Evolutionary conservation across 2,329 filamentous ascomycete genomes (phyloP), one percentile per base, ranked within the genome.

Genomic region (Trichoderma sp.): DNA sequence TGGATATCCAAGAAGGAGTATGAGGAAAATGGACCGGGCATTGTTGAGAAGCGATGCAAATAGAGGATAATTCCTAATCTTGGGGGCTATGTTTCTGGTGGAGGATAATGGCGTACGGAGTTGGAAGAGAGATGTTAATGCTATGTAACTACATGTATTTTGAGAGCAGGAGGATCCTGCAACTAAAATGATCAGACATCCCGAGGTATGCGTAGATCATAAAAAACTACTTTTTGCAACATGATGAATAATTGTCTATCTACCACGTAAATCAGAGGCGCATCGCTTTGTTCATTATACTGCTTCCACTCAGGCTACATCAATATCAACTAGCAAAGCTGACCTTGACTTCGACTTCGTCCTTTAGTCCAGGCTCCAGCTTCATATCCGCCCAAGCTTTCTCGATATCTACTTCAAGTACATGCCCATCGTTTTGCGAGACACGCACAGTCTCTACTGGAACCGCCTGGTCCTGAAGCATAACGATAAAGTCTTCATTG

Each of bases 1-100:
- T 99, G 96, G 96, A 97, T 99, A 77, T 95, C 92, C 28, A 93
- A 91, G 82, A 97, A 97, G 86, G 96, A 99, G 85, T 98, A 98
- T 78, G 94, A 98, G 74, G 97, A 99, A 85, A 95, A 97, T 81
- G 96, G 96, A 2, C 85, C 91, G 6, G 90, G 90, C 74, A 95
- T 98, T 76, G 93, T 98, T 58, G 95, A 98, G 86, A 98, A 97
- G 88, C 88, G 95, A 77, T 98, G 95, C 88, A 97, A 97, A 85
- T 98, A 84, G 76, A 62, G 34, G 53, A 71, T 15, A 62, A 55
- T 34, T 50, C 64, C 55, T 61, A 34, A 47, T 71, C 17, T 55
- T 32, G 59, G 47, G 34, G 32, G 34, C 34, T 32, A 57, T n/a
- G 32, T 34, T 20, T 55, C 32, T 47, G 53, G 34, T 68, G 58